phyloP scores from a whole-genome alignment of 2,329 filamentous ascomycete genomes.

The Alternaria gansuensis region DNA sequence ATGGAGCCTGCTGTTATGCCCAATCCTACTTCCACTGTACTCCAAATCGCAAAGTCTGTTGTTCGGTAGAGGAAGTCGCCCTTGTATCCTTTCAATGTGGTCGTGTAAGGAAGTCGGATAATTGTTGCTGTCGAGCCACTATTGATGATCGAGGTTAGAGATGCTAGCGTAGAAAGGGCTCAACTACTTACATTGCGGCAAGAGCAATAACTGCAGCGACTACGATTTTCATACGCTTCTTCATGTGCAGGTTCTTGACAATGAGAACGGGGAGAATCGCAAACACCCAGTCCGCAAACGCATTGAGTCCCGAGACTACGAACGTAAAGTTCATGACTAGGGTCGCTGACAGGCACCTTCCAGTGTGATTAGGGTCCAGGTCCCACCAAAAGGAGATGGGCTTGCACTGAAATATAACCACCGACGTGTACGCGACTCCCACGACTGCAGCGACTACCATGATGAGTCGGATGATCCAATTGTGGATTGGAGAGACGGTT shows the following conservation, averaged over 20 bases:
- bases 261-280: conserved; percentile 56
- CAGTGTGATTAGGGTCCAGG: conserved; percentile 45
- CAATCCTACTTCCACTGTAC: conserved; percentile 39
- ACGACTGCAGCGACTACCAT: conserved; percentile 56
- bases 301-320: conserved; percentile 38
- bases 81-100: conserved; percentile 36
- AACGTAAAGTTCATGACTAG: conserved; percentile 63
- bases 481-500: conserved; percentile 55
- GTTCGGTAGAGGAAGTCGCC: conserved; percentile 47
- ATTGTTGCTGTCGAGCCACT: conserved; percentile 53
- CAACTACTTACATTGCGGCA: conserved; percentile 44
- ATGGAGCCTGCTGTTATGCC: conserved; percentile 43
- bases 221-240: conserved; percentile 60
- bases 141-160: conserved; percentile 16
- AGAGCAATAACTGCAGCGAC: conserved; percentile 63
- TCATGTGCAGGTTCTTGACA: conserved; percentile 66
- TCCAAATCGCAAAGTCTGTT: conserved; percentile 46
- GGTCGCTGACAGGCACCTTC: conserved; percentile 54
- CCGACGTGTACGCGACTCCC: conserved; percentile 59
- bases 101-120: conserved; percentile 43
- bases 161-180: background rate
- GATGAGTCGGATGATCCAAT: conserved; percentile 57
- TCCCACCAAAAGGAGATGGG: conserved; percentile 63
- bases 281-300: conserved; percentile 44
- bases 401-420: conserved; percentile 62